Conservation (phyloP, 2,329 filamentous ascomycete species). For the Penicillium freii region DNA sequence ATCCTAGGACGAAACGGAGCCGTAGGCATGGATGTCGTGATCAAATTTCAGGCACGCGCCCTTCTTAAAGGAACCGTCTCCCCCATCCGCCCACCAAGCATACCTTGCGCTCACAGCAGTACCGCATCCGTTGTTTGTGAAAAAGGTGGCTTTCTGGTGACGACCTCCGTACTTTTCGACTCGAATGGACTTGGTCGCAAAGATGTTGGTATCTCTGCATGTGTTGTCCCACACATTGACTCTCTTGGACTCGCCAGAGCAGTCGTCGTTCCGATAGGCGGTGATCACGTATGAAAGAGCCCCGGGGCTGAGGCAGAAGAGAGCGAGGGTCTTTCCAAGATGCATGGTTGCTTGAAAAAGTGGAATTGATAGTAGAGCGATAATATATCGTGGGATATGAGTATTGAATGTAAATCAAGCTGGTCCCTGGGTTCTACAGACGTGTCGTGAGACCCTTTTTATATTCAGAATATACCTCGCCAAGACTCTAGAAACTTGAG, state of each 20-base stretch:
- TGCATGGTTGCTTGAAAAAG: not conserved
- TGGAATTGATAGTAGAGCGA: not conserved
- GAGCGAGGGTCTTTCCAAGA: not conserved
- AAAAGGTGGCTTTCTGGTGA: not conserved
- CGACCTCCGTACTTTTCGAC: not conserved
- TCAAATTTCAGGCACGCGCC: not conserved
- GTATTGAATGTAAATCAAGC: not conserved
- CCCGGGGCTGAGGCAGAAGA: not conserved
- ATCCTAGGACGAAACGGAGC: not conserved
- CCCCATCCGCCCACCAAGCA: not conserved
- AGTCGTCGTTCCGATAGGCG: not conserved
- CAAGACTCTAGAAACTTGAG: not conserved
- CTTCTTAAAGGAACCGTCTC: not conserved
- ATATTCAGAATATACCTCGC: not conserved
- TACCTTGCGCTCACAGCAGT: not conserved
- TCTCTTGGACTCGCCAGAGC: not conserved
- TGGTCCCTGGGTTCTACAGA: not conserved
- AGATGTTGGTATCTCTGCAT: not conserved
- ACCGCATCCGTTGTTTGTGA: not conserved
- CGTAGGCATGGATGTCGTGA: not conserved
- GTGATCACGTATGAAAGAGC: not conserved
- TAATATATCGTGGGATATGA: not conserved
- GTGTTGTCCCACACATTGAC: not conserved
- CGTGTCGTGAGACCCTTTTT: not conserved
- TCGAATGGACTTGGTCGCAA: not conserved